Percentiles rank a stretch among this genome's conserved stretches.
These are phyloP conservation scores for Crucihimalaya himalaica DNA, from an alignment of 345 rosid genomes.

Conservation along the genomic window DNA sequence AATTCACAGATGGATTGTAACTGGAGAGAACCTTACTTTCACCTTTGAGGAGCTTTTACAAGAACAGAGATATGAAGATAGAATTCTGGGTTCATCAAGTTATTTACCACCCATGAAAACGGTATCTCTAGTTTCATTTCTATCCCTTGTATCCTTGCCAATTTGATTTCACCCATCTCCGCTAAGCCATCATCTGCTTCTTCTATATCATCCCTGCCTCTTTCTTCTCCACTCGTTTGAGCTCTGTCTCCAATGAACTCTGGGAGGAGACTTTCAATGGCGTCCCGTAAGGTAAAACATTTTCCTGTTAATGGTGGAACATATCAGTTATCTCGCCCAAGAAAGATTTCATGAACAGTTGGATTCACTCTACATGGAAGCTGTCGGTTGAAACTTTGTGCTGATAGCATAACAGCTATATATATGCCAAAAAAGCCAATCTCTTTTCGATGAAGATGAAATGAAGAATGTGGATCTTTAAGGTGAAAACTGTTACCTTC, in stretches of 20 bases:
- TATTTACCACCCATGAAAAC: conserved; percentile 88
- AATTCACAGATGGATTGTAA: background rate
- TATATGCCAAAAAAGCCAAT: background rate
- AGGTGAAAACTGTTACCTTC: conserved; percentile 49
- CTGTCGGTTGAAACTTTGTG: background rate
- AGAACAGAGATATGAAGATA: conserved; percentile 76
- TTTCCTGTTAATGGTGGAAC: conserved; percentile 51
- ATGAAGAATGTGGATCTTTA: conserved; percentile 4
- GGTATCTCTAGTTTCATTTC: conserved; percentile 85
- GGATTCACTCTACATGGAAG: background rate
- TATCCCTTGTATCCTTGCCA: conserved; percentile 81
- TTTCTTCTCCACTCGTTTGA: conserved; percentile 43
- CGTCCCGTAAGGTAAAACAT: conserved; percentile 65
- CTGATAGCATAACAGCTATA: background rate
- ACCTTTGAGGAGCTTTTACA: conserved; percentile 46
- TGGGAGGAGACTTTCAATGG: conserved; percentile 65
- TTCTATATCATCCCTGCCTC: conserved; percentile 21
- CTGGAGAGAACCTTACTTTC: background rate
- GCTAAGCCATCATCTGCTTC: conserved; percentile 29
- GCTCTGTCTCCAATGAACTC: conserved; percentile 42
- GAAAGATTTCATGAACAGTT: conserved; percentile 11
- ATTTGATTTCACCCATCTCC: conserved; percentile 55
- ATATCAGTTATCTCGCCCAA: conserved; percentile 9
- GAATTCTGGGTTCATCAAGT: conserved; percentile 80
- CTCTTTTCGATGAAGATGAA: conserved; percentile 16